These are phyloP conservation scores for Apophysomyces ossiformis DNA, from an alignment of 371 early-diverging fungal genomes.

Conservation along the genomic window DNA sequence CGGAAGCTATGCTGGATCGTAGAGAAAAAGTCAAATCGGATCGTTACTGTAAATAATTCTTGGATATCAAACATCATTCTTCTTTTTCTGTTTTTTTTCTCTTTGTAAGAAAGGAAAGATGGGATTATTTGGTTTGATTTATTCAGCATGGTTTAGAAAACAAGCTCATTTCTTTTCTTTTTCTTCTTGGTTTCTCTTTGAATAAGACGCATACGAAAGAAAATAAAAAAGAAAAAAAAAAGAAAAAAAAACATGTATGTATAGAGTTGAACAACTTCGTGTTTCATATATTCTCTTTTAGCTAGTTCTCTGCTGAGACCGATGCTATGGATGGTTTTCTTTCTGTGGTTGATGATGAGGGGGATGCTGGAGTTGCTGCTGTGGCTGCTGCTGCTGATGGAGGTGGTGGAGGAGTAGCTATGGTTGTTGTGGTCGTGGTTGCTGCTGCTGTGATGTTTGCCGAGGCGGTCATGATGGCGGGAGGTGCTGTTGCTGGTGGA, in stretches of 20 bases:
- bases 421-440: not conserved
- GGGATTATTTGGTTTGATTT: too few species aligned
- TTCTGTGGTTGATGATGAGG: not conserved
- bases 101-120: not conserved
- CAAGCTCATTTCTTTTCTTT: too few species aligned
- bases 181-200: too few species aligned
- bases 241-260: not conserved
- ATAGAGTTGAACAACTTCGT: too few species aligned
- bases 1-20: slow-evolving; percentile 81
- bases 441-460: not conserved
- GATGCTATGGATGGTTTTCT: not conserved
- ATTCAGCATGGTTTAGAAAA: too few species aligned
- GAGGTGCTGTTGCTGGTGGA: not conserved
- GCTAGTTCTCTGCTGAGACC: not conserved
- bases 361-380: not conserved
- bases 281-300: not conserved
- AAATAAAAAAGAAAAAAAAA: not conserved
- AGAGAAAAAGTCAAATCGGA: slow-evolving; percentile 84
- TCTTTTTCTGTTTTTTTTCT: not conserved
- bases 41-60: slow-evolving; percentile 78
- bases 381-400: not conserved
- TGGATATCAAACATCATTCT: not conserved
- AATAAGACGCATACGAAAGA: not conserved
- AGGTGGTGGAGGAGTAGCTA: not conserved
- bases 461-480: not conserved